Evolutionary conservation across 768 basidiomycete genomes (phyloP).

Genomic region (Rhodotorula toruloides): DNA sequence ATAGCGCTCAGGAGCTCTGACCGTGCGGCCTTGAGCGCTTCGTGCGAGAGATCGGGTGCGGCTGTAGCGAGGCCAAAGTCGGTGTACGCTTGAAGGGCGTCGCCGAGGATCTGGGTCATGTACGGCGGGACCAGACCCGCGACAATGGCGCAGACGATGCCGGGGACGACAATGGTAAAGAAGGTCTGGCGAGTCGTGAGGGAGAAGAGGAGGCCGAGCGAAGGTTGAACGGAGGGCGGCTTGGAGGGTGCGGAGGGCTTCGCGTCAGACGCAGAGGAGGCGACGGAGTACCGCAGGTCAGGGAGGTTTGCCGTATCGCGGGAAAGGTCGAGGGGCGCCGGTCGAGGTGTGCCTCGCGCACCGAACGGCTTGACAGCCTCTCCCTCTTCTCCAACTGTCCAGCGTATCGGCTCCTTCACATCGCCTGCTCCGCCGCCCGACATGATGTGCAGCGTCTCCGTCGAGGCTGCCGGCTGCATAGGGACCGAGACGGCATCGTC

Average conservation of each 20-base stretch:
- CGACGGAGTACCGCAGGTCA: conserved; percentile 8
- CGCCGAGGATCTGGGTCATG: conserved; percentile 77
- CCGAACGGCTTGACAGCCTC: neutral
- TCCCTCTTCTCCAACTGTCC: neutral
- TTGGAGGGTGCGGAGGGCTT: neutral
- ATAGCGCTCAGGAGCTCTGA: conserved; percentile 34
- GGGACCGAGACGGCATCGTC: neutral
- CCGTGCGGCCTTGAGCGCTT: conserved; percentile 1
- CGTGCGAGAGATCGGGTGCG: conserved; percentile 30
- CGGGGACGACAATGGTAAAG: conserved; percentile 52
- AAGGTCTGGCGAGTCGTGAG: conserved; percentile 17
- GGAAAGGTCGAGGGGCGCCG: conserved; percentile 13
- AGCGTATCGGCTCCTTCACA: neutral
- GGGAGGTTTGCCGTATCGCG: conserved; percentile 4
- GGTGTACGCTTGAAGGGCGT: conserved; percentile 68
- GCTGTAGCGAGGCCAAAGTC: conserved; percentile 51
- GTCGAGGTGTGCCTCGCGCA: neutral
- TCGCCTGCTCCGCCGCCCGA: neutral
- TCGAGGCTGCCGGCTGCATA: neutral
- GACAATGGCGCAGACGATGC: conserved; percentile 57
- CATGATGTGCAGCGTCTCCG: conserved; percentile 13
- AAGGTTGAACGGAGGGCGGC: neutral
- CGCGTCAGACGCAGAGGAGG: neutral
- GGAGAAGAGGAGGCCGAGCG: conserved; percentile 30
- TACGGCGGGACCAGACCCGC: conserved; percentile 72